Conservation (phyloP, 202 grass and related monocot genomes). For the Zizania palustris region DNA sequence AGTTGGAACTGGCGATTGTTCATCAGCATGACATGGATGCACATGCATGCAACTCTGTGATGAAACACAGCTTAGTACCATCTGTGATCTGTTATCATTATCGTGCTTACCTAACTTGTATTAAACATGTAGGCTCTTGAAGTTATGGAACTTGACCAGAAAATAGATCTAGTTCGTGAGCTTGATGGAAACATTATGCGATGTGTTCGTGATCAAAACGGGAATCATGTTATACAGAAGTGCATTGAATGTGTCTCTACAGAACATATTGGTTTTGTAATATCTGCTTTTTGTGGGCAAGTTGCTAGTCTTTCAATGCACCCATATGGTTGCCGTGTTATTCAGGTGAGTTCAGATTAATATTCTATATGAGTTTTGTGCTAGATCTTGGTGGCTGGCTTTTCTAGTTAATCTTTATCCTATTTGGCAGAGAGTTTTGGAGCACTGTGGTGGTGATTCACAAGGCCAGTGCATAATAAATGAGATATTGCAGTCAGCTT, state of each 20-base stretch:
- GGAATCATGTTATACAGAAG: conserved; percentile 99
- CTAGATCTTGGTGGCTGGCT: conserved; percentile 10
- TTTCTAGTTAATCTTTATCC: conserved; percentile 25
- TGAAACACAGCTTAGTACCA: conserved; percentile 8
- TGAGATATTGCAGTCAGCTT: conserved; percentile 91
- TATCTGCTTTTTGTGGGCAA: conserved; percentile 86
- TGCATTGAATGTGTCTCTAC: conserved; percentile 93
- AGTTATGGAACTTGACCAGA: conserved; percentile 94
- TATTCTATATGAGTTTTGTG: neutral
- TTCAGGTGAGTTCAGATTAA: conserved; percentile 69
- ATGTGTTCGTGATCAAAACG: conserved; percentile 97
- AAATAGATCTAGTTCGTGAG: conserved; percentile 77
- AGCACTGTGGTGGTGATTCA: conserved; percentile 77
- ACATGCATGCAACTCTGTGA: conserved; percentile 18
- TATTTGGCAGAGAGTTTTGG: conserved; percentile 85
- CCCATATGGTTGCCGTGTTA: conserved; percentile 96
- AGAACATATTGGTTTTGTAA: conserved; percentile 80
- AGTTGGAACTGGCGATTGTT: neutral
- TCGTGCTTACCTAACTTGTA: conserved; percentile 40
- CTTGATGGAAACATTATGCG: conserved; percentile 91
- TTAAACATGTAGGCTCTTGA: conserved; percentile 76
- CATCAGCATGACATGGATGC: neutral
- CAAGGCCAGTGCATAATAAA: conserved; percentile 90
- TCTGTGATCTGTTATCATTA: conserved; percentile 15
- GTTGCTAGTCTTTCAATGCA: conserved; percentile 88